Percentiles rank a stretch among this genome's conserved stretches.
Evolutionary conservation across 2,329 filamentous ascomycete species (phyloP).

Genomic region (Ampelomyces quisqualis): DNA sequence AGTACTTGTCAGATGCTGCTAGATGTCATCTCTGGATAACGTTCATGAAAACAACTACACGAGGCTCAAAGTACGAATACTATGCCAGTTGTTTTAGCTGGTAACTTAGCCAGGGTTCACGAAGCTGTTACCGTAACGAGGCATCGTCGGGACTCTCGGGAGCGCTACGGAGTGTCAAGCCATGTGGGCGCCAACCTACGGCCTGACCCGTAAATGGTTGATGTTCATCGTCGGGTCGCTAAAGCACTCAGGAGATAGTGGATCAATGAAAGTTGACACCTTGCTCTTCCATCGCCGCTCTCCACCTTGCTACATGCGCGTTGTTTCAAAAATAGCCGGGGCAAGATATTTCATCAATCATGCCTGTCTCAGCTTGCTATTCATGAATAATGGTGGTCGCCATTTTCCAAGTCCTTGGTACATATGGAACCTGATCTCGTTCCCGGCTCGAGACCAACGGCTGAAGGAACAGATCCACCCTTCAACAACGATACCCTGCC

Average conservation of each 20-base stretch:
- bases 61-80: too few species aligned
- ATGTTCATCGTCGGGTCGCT: too few species aligned
- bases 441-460: background rate
- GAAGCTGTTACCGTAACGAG: too few species aligned
- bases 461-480: background rate
- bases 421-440: background rate
- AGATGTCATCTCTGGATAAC: too few species aligned
- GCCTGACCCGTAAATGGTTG: too few species aligned
- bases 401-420: background rate
- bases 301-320: background rate
- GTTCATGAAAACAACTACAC: too few species aligned
- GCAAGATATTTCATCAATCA: background rate
- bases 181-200: too few species aligned
- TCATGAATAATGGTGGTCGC: background rate
- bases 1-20: too few species aligned
- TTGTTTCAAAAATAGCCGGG: conserved; percentile 1
- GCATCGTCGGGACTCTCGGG: too few species aligned
- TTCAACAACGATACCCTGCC: background rate
- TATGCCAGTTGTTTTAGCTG: too few species aligned
- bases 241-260: background rate
- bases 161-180: too few species aligned
- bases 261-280: background rate
- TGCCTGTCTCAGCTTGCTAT: background rate
- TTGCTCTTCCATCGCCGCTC: background rate
- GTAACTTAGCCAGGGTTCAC: too few species aligned